Evolutionary conservation across 106 monocot genomes (phyloP).

Genomic region (Dioscorea zingiberensis): DNA sequence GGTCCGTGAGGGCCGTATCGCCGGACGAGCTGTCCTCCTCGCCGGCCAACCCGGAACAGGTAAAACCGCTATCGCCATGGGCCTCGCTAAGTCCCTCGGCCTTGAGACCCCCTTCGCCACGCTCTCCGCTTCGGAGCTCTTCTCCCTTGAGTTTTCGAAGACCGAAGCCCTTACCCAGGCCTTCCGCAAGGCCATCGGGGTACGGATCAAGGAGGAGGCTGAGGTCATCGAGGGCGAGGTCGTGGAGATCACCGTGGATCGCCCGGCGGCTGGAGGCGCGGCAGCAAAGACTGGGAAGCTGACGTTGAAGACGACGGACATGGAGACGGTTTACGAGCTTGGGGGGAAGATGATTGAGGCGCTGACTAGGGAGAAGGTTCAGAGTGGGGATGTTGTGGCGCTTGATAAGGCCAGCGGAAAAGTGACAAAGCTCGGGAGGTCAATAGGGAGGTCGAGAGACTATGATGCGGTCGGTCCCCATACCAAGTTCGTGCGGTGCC

Average conservation of each 20-base stretch:
- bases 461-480: constrained; percentile 77
- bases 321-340: constrained; percentile 83
- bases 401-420: constrained; percentile 64
- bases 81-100: constrained; percentile 79
- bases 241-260: constrained; percentile 83
- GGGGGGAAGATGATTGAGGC: constrained; percentile 97
- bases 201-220: constrained; percentile 95
- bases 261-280: constrained; percentile 32
- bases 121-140: constrained; percentile 68
- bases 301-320: constrained; percentile 69
- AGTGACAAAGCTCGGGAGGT: constrained; percentile 72
- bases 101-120: constrained; percentile 79
- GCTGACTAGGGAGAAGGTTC: constrained; percentile 85
- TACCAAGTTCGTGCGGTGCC: constrained; percentile 84
- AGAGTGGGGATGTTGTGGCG: constrained; percentile 67
- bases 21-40: constrained; percentile 84
- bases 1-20: constrained; percentile 49
- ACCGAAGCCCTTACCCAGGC: constrained; percentile 92
- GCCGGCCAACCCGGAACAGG: constrained; percentile 97
- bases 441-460: constrained; percentile 58
- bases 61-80: constrained; percentile 91
- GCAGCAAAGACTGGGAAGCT: constrained; percentile 55
- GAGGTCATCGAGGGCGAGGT: constrained; percentile 99
- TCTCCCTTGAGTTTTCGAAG: constrained; percentile 81
- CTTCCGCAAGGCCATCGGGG: constrained; percentile 76